phyloP scores from a whole-genome alignment of 768 basidiomycete species.

The Termitomyces bulborhizus region DNA sequence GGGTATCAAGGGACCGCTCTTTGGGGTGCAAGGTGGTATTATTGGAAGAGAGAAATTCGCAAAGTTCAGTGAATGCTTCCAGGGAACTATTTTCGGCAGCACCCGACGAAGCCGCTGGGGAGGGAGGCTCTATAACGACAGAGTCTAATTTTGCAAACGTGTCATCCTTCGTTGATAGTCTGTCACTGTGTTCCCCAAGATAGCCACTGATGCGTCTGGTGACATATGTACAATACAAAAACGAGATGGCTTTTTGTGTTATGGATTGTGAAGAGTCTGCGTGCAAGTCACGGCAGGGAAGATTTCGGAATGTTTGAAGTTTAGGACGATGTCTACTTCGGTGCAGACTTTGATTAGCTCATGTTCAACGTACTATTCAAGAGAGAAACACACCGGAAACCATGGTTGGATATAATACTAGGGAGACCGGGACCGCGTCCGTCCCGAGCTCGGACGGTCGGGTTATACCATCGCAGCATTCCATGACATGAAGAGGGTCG shows the following conservation, averaged over 20 bases:
- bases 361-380: neutral
- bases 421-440: constrained; percentile 22
- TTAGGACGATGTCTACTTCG: neutral
- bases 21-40: constrained; percentile 12
- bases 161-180: neutral
- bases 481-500: constrained; percentile 48
- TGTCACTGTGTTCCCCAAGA: neutral
- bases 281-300: neutral
- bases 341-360: neutral
- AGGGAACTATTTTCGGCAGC: neutral
- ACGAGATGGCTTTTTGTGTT: constrained; percentile 1
- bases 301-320: neutral
- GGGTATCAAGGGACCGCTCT: constrained; percentile 22
- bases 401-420: neutral
- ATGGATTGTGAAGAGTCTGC: neutral
- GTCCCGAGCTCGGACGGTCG: constrained; percentile 42
- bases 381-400: constrained; percentile 1
- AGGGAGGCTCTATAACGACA: neutral
- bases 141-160: neutral
- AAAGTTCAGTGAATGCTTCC: constrained; percentile 14
- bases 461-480: constrained; percentile 73
- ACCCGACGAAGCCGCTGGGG: neutral
- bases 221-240: neutral
- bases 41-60: constrained; percentile 16
- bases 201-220: neutral